Conservation (phyloP, 768 basidiomycete genomes). For the Agaricus subrufescens region DNA sequence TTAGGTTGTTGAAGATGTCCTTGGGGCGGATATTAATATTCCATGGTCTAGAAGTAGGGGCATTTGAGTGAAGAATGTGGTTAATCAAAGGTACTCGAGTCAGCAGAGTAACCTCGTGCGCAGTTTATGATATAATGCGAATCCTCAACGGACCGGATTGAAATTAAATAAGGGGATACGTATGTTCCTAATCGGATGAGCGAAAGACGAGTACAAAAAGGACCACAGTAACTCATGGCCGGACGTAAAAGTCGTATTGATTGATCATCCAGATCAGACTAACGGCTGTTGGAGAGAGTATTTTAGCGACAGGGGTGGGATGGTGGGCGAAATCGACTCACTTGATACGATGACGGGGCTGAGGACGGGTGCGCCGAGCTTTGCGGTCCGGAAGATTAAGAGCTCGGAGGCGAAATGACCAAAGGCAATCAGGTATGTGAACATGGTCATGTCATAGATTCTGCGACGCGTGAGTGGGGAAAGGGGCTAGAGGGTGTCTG, state of each 20-base stretch:
- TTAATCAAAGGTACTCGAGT: no score
- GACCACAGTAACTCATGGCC: constrained; percentile 12
- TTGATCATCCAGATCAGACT: constrained; percentile 83
- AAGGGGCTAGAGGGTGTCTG: neutral
- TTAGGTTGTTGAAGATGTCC: no score
- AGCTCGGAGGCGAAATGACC: constrained; percentile 86
- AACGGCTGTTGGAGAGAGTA: constrained; percentile 36
- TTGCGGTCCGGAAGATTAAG: constrained; percentile 75
- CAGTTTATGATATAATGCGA: no score
- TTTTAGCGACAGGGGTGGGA: constrained; percentile 1
- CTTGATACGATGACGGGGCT: constrained; percentile 84
- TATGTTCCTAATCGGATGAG: neutral
- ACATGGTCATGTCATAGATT: constrained; percentile 83
- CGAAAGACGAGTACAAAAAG: neutral
- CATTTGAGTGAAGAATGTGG: no score
- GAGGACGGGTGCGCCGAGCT: constrained; percentile 51
- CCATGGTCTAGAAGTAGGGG: no score
- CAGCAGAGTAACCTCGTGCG: no score
- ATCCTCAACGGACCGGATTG: no score
- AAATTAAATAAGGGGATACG: no score
- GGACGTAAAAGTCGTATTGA: constrained; percentile 80
- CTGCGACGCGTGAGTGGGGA: constrained; percentile 34
- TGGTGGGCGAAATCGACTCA: constrained; percentile 34
- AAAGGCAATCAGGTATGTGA: constrained; percentile 88
- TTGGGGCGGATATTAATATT: no score